Evolutionary conservation across 495 filamentous ascomycete species (phyloP), one percentile per base, ranked within the genome.

Genomic region (Penicillium maclennaniae): DNA sequence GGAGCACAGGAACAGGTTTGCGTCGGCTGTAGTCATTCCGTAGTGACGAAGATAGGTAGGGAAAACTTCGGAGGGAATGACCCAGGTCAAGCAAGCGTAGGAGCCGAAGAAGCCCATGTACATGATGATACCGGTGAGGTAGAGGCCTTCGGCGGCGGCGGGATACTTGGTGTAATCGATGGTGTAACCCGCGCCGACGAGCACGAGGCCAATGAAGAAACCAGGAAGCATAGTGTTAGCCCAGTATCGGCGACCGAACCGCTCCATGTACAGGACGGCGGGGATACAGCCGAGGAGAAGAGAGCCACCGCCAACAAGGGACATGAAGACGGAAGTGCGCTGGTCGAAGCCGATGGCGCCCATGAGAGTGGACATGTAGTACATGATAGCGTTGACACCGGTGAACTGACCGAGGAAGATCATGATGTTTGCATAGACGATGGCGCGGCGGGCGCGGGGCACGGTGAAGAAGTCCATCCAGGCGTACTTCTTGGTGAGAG

Each of bases 381-480:
- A 84, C 74, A 83, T 81, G 43, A 85, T 74, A 5, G 79, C 78
- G 53, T 83, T 83, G 41, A 84, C 78, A 41, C 82, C 81, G 6
- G 80, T 83, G 51, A 84, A 75, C 53, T 86, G 82, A 4, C 81
- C 82, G 0, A 84, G 71, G 55, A 85, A 74, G 51, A 84, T 76
- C 81, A 84, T 84, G 43, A 79, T 74, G 45, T 83, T 83, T 47
- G 81, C 82, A 55, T 83, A 83, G 51, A 84, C 62, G 45, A 84
- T 70, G 19, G 83, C 80, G 26, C 82, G 74, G n/a, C 81, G 75
- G 15, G 78, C 78, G 41, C 83, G 73, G 12, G 77, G 75, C 20
- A 77, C 71, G 28, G 79, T 84, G 69, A 84, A 77, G 70, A 86
- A 83, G 54, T 86, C 82, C 68, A 83, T 65, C 79, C 81, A 84